phyloP scores from a whole-genome alignment of 345 rosid genomes.

The Dovyalis caffra region DNA sequence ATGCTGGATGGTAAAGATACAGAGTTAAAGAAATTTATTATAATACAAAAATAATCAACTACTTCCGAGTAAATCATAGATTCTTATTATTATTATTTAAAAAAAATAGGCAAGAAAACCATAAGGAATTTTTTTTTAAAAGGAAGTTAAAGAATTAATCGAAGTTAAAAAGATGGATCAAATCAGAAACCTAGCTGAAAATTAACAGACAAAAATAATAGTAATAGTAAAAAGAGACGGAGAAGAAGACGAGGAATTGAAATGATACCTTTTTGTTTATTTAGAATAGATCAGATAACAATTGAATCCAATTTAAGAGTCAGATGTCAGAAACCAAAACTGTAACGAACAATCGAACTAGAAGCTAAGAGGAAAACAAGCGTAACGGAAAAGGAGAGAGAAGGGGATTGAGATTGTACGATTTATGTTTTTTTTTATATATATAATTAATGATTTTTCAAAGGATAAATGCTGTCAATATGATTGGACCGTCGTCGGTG shows the following conservation, averaged over 20 bases:
- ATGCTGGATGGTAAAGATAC: too few relatives aligned
- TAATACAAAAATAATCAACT: background rate
- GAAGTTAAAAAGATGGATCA: background rate
- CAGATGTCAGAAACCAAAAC: background rate
- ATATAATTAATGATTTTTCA: too few relatives aligned
- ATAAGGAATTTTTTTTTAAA: too few relatives aligned
- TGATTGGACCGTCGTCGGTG: constrained; percentile 11
- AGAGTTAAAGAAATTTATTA: too few relatives aligned
- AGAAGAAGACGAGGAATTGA: background rate
- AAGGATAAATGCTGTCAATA: background rate
- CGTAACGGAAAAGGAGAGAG: background rate
- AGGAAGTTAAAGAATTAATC: background rate
- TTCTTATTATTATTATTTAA: too few relatives aligned
- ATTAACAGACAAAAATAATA: background rate
- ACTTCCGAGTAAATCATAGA: background rate
- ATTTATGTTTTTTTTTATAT: too few relatives aligned
- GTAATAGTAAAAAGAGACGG: too few relatives aligned
- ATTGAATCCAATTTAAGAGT: background rate
- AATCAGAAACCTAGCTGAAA: background rate
- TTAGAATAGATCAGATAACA: too few relatives aligned
- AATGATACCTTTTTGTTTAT: background rate
- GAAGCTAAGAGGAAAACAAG: background rate
- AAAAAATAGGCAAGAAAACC: too few relatives aligned
- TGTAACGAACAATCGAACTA: background rate
- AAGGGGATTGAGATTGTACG: too few relatives aligned